Evolutionary conservation across 257 asterid genomes (phyloP).

Genomic region (Haberlea rhodopensis): DNA sequence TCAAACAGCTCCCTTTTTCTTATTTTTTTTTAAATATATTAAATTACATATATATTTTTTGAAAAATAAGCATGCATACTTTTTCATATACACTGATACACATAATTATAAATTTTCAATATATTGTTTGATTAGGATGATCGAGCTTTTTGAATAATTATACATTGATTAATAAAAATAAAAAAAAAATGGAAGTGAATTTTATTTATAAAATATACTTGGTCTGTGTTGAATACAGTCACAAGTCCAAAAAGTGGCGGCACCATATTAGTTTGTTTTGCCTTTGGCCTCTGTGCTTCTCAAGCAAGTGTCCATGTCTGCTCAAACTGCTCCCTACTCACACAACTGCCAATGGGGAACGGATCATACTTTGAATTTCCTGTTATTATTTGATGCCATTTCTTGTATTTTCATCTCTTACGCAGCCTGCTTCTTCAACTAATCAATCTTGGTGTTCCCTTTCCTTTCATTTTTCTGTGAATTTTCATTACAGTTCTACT

Average conservation of each 20-base stretch:
- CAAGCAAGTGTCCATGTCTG: constrained; percentile 86
- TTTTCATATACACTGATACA: constrained; percentile 29
- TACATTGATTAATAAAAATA: no score
- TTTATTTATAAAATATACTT: no score
- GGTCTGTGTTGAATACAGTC: constrained; percentile 18
- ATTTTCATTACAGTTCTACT: constrained; percentile 39
- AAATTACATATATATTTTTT: no score
- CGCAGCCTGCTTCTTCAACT: constrained; percentile 4
- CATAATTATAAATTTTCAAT: background rate
- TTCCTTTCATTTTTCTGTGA: constrained; percentile 23
- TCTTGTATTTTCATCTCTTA: constrained; percentile 29
- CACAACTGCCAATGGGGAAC: constrained; percentile 73
- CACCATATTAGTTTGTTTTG: constrained; percentile 62
- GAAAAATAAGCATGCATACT: constrained; percentile 2
- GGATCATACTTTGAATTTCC: constrained; percentile 82
- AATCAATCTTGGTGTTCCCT: constrained; percentile 1
- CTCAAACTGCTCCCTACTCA: constrained; percentile 61
- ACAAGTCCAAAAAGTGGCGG: constrained; percentile 68
- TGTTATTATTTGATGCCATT: constrained; percentile 69
- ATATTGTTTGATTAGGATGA: no score
- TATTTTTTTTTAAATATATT: constrained; percentile 26
- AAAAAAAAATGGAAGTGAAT: no score
- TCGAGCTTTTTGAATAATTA: no score
- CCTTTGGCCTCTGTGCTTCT: constrained; percentile 69
- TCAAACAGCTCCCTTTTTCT: constrained; percentile 43